Percentiles rank a stretch among this genome's conserved stretches.
phyloP scores from a whole-genome alignment of 495 filamentous ascomycete genomes.

The Aspergillus incahuasiensis region DNA sequence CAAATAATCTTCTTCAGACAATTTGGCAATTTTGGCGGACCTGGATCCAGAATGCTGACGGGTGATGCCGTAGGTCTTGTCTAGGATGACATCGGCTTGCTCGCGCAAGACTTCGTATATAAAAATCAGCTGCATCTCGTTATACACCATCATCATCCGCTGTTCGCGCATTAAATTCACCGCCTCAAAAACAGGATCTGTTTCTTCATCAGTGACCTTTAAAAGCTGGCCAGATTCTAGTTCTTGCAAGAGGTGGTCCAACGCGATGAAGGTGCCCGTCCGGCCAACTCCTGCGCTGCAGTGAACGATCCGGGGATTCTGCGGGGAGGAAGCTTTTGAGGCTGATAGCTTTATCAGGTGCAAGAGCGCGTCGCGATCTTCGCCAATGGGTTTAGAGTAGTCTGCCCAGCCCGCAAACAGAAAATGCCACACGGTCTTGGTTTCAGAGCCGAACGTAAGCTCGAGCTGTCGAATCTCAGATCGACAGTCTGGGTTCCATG shows the following conservation, averaged over 20 bases:
- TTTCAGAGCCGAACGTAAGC: conserved; percentile 51
- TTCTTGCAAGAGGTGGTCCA: conserved; percentile 84
- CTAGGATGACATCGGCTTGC: conserved; percentile 55
- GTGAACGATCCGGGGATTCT: conserved; percentile 84
- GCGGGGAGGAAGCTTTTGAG: conserved; percentile 58
- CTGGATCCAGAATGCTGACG: conserved; percentile 28
- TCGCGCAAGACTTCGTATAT: conserved; percentile 84
- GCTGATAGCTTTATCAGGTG: conserved; percentile 72
- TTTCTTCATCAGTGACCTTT: conserved; percentile 33
- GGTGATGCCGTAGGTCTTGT: conserved; percentile 23
- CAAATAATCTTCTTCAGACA: conserved; percentile 31
- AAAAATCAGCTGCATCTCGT: conserved; percentile 78
- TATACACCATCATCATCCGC: conserved; percentile 94
- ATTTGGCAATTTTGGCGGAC: conserved; percentile 40
- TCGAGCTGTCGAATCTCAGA: conserved; percentile 54
- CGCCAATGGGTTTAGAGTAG: conserved; percentile 77
- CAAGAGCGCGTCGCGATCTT: conserved; percentile 73
- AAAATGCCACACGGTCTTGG: conserved; percentile 80
- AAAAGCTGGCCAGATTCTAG: conserved; percentile 69
- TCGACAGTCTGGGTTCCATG: conserved; percentile 42
- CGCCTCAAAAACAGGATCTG: conserved; percentile 63
- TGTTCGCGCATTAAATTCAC: conserved; percentile 84
- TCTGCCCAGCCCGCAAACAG: conserved; percentile 94
- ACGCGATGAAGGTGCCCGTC: conserved; percentile 90
- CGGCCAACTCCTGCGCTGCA: conserved; percentile 93